These are phyloP conservation scores for Hydnomerulius pinastri DNA, from an alignment of 768 basidiomycete species.

Conservation along the genomic window DNA sequence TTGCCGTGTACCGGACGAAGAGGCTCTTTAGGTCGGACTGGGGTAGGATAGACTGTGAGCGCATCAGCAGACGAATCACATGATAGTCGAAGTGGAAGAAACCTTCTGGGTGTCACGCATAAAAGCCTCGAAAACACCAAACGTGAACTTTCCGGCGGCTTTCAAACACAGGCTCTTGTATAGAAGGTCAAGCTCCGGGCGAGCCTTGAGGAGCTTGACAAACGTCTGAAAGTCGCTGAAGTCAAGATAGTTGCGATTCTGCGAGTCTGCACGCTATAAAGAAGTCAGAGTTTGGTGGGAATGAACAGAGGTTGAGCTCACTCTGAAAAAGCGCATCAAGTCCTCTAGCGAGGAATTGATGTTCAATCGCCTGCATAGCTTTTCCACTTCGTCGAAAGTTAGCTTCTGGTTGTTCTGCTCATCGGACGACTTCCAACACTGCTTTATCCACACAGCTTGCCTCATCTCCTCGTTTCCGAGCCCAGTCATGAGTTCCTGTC, in stretches of 20 bases:
- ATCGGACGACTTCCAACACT: constrained; percentile 80
- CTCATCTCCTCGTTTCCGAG: constrained; percentile 63
- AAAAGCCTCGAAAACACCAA: constrained; percentile 49
- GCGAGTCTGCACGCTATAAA: constrained; percentile 61
- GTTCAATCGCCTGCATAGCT: constrained; percentile 70
- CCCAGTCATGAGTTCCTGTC: constrained; percentile 71
- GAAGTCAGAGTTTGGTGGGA: background rate
- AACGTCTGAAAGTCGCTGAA: constrained; percentile 81
- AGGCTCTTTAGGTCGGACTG: constrained; percentile 35
- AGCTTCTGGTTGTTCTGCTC: constrained; percentile 60
- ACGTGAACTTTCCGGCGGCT: constrained; percentile 36
- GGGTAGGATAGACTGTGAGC: constrained; percentile 36
- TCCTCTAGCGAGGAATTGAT: constrained; percentile 56
- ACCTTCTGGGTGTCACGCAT: constrained; percentile 56
- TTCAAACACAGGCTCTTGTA: constrained; percentile 45
- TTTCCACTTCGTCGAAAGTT: constrained; percentile 71
- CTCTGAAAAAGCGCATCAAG: constrained; percentile 60
- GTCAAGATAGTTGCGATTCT: constrained; percentile 61
- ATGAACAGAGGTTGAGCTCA: constrained; percentile 21
- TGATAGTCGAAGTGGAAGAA: constrained; percentile 1
- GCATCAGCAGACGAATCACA: constrained; percentile 10
- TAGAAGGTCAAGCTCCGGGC: constrained; percentile 77
- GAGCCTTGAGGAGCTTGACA: constrained; percentile 78
- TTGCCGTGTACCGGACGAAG: constrained; percentile 38
- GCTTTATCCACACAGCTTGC: constrained; percentile 74